Conservation (phyloP, 352 stramenopile species). For the Pythium chondricola region DNA sequence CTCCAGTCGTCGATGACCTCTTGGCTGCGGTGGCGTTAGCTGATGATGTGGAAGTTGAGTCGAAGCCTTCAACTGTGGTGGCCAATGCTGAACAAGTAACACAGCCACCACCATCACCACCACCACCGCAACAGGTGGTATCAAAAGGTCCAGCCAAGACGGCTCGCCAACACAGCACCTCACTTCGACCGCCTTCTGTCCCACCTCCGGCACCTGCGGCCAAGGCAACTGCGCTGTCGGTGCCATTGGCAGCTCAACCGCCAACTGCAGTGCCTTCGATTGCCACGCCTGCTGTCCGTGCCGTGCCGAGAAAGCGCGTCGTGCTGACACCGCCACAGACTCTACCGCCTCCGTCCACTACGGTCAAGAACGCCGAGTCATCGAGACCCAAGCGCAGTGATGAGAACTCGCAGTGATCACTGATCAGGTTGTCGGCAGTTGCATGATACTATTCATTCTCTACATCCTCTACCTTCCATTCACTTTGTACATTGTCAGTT, state of each 20-base stretch:
- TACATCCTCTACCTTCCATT: slow-evolving; percentile 5
- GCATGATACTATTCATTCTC: slow-evolving; percentile 1
- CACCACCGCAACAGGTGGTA: background rate
- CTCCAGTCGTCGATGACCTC: slow-evolving; percentile 12
- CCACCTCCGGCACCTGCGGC: background rate
- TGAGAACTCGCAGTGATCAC: too few relatives aligned
- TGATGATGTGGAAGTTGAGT: slow-evolving; percentile 6
- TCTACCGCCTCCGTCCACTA: too few relatives aligned
- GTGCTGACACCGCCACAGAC: too few relatives aligned
- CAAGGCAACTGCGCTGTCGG: background rate
- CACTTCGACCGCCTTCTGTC: background rate
- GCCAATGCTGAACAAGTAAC: background rate
- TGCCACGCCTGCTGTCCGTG: too few relatives aligned
- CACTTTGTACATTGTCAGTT: background rate
- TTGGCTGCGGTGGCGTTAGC: slow-evolving; percentile 5
- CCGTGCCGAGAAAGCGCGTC: too few relatives aligned
- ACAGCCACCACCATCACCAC: background rate
- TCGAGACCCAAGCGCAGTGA: too few relatives aligned
- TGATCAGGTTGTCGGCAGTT: too few relatives aligned
- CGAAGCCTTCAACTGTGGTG: background rate
- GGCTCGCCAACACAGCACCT: background rate
- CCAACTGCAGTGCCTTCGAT: too few relatives aligned
- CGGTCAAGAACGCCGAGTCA: too few relatives aligned
- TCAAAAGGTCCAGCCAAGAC: background rate
- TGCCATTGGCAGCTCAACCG: too few relatives aligned